These are phyloP conservation scores for Suillus ampliporus DNA, from an alignment of 768 basidiomycete genomes.

Conservation along the genomic window DNA sequence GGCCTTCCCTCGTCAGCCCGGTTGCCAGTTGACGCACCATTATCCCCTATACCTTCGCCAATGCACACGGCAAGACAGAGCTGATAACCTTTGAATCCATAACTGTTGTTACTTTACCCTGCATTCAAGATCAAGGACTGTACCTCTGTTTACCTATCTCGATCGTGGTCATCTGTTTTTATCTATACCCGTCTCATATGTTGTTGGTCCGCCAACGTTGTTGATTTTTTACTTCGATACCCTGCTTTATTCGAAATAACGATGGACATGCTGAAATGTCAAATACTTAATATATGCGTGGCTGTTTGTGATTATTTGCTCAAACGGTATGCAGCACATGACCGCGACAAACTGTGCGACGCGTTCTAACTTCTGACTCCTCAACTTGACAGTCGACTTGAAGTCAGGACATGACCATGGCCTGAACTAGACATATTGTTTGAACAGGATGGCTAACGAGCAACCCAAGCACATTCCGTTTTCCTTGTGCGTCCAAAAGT, in stretches of 20 bases:
- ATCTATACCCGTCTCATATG: slow-evolving; percentile 34
- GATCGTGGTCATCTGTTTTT: slow-evolving; percentile 20
- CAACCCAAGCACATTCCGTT: slow-evolving; percentile 40
- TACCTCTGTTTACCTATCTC: slow-evolving; percentile 19
- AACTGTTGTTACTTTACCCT: not conserved
- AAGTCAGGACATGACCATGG: not conserved
- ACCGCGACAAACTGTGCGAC: not conserved
- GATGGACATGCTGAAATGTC: slow-evolving; percentile 6
- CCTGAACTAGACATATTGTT: not conserved
- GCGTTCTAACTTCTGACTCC: not conserved
- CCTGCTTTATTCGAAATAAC: slow-evolving; percentile 17
- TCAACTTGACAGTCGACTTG: no score
- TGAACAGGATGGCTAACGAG: slow-evolving; percentile 1
- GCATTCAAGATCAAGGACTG: not conserved
- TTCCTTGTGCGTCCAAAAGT: slow-evolving; percentile 44
- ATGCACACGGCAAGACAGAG: slow-evolving; percentile 32
- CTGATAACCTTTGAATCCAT: slow-evolving; percentile 13
- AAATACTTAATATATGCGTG: not conserved
- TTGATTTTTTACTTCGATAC: slow-evolving; percentile 24
- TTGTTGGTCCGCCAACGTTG: slow-evolving; percentile 8
- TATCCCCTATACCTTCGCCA: slow-evolving; percentile 24
- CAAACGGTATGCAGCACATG: not conserved
- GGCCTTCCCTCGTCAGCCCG: slow-evolving; percentile 61
- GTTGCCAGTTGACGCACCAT: slow-evolving; percentile 20
- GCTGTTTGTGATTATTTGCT: not conserved